Evolutionary conservation across 768 basidiomycete genomes (phyloP).

Genomic region (Rubroboletus pulcherrimus): DNA sequence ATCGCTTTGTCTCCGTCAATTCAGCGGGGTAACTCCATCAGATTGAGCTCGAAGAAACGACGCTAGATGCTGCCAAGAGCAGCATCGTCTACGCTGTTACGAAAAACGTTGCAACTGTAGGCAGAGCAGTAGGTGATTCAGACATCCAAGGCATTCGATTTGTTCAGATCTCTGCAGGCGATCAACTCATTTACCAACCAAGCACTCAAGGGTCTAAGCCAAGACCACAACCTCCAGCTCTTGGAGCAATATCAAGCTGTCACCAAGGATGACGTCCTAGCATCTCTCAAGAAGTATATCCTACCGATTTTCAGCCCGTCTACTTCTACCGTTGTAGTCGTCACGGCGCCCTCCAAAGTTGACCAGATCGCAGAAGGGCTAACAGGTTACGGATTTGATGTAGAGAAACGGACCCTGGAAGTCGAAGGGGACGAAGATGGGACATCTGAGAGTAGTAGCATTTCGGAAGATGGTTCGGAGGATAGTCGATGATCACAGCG

Average conservation of each 20-base stretch:
- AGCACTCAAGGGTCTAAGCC: conserved; percentile 79
- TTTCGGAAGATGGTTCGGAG: conserved; percentile 32
- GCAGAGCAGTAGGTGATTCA: conserved; percentile 66
- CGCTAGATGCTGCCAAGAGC: conserved; percentile 88
- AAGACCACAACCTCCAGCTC: conserved; percentile 70
- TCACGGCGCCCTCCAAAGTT: conserved; percentile 78
- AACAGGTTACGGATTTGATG: conserved; percentile 65
- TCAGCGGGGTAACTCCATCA: conserved; percentile 29
- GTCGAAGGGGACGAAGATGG: conserved; percentile 51
- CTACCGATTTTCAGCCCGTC: conserved; percentile 79
- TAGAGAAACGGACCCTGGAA: conserved; percentile 68
- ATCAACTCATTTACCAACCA: conserved; percentile 84
- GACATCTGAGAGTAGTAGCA: conserved; percentile 30
- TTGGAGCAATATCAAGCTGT: conserved; percentile 77
- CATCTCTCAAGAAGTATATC: conserved; percentile 67
- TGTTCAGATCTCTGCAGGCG: conserved; percentile 47
- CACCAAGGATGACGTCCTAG: conserved; percentile 72
- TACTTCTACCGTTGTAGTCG: conserved; percentile 75
- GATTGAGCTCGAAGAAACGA: conserved; percentile 77
- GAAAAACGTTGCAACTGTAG: conserved; percentile 75
- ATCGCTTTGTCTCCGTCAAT: background rate
- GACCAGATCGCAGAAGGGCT: conserved; percentile 67
- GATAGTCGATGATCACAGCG: conserved; percentile 6
- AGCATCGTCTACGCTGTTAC: conserved; percentile 84
- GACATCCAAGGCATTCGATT: background rate